A percentile compares a stretch with the other conserved stretches of the same genome.
Evolutionary conservation across 2,329 filamentous ascomycete genomes (phyloP).

Genomic region (Pseudogymnoascus sp.): DNA sequence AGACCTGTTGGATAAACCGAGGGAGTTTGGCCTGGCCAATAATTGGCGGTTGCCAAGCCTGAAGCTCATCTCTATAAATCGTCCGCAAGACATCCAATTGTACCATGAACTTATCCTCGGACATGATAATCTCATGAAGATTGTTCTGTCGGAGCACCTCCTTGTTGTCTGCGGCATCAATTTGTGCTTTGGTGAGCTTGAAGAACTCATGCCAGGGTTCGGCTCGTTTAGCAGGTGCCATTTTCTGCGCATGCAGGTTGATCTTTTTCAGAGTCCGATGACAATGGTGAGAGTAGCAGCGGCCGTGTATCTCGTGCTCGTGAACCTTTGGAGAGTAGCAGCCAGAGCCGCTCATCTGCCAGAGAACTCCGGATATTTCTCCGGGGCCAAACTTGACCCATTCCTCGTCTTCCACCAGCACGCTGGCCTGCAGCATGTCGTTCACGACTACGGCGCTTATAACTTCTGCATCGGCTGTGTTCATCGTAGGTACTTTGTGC

Average conservation of each 20-base stretch:
- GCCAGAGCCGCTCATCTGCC: conserved; percentile 82
- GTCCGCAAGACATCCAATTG: conserved; percentile 78
- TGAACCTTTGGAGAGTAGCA: conserved; percentile 87
- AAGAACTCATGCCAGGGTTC: conserved; percentile 90
- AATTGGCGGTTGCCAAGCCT: conserved; percentile 65
- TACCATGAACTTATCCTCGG: conserved; percentile 84
- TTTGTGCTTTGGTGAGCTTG: conserved; percentile 67
- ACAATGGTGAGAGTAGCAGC: conserved; percentile 92
- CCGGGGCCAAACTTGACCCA: conserved; percentile 90
- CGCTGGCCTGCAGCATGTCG: conserved; percentile 70
- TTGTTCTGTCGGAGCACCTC: conserved; percentile 91
- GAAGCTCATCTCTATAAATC: conserved; percentile 77
- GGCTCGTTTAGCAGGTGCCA: conserved; percentile 56
- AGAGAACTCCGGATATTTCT: conserved; percentile 79
- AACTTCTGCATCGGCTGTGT: conserved; percentile 89
- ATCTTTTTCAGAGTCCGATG: conserved; percentile 92
- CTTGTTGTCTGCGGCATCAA: conserved; percentile 67
- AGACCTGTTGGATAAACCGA: conserved; percentile 76
- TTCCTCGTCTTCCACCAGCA: conserved; percentile 82
- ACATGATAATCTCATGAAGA: conserved; percentile 88
- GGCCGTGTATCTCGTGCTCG: conserved; percentile 50
- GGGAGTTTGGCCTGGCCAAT: conserved; percentile 69
- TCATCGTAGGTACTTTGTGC: conserved; percentile 95
- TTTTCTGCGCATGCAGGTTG: conserved; percentile 66
- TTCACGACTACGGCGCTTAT: conserved; percentile 69